Conservation (phyloP, 441 rosid genomes). For the Macaranga tanarius region DNA sequence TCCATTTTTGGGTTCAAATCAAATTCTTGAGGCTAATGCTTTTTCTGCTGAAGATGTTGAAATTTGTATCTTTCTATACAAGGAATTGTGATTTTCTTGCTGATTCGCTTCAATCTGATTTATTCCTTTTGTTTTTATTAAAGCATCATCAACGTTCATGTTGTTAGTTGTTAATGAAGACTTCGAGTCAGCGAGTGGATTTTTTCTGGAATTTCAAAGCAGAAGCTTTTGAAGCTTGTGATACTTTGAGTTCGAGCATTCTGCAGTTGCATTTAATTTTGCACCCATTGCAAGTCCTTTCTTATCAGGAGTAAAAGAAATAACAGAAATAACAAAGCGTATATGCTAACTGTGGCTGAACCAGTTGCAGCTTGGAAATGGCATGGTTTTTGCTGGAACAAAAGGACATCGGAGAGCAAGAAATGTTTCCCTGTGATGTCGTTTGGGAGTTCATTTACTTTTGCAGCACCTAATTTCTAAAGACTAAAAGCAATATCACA, state of each 20-base stretch:
- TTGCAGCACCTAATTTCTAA: too few relatives aligned
- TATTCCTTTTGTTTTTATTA: conserved; percentile 5
- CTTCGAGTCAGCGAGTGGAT: neutral
- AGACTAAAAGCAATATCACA: too few relatives aligned
- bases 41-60: conserved; percentile 21
- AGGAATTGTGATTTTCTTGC: conserved; percentile 8
- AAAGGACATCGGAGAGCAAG: too few relatives aligned
- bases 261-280: neutral
- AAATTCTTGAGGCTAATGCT: neutral
- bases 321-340: too few relatives aligned
- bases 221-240: neutral
- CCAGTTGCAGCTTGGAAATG: too few relatives aligned
- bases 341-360: too few relatives aligned
- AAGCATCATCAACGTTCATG: neutral
- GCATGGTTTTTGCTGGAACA: too few relatives aligned
- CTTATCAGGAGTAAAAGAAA: too few relatives aligned
- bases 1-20: neutral
- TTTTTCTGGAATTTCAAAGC: neutral
- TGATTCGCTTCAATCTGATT: neutral
- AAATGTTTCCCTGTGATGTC: too few relatives aligned
- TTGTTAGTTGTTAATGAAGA: neutral
- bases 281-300: neutral
- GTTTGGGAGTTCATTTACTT: too few relatives aligned
- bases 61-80: conserved; percentile 9
- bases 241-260: neutral